Evolutionary conservation across 768 basidiomycete species (phyloP).

Genomic region (Gloeostereum incarnatum): DNA sequence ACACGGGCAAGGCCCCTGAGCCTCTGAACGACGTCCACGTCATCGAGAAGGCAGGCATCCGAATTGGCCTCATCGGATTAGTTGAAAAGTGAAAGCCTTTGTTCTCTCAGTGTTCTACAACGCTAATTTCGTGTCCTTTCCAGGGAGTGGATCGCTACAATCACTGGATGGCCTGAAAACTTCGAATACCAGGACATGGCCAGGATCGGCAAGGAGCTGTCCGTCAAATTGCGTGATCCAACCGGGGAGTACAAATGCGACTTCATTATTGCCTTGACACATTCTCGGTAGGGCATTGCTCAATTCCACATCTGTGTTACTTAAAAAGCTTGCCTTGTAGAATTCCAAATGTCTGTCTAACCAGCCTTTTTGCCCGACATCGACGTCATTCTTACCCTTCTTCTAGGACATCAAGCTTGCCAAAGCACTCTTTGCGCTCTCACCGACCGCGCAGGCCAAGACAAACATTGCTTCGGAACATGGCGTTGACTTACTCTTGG

Average conservation of each 20-base stretch:
- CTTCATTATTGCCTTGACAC: constrained; percentile 8
- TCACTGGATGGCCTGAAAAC: constrained; percentile 55
- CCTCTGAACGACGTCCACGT: constrained; percentile 36
- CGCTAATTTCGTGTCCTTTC: not conserved
- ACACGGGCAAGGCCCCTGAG: constrained; percentile 41
- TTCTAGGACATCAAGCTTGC: constrained; percentile 39
- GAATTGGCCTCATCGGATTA: constrained; percentile 55
- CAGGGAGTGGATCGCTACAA: constrained; percentile 23
- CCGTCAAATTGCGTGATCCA: constrained; percentile 44
- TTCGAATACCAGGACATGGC: constrained; percentile 53
- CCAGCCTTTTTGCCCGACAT: not conserved
- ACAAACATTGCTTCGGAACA: constrained; percentile 27
- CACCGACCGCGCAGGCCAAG: constrained; percentile 25
- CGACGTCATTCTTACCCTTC: not conserved
- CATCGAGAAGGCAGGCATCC: constrained; percentile 43
- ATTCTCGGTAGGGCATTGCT: too few species aligned
- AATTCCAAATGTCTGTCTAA: constrained; percentile 20
- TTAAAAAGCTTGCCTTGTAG: constrained; percentile 9
- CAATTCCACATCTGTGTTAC: too few species aligned
- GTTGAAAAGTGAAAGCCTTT: constrained; percentile 43
- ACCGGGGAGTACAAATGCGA: constrained; percentile 6
- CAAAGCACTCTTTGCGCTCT: constrained; percentile 29
- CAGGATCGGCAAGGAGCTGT: constrained; percentile 42
- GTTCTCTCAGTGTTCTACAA: constrained; percentile 11
- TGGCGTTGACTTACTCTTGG: constrained; percentile 51